phyloP scores from a whole-genome alignment of 139 green algal species.

The Tetratostichococcus sp. region DNA sequence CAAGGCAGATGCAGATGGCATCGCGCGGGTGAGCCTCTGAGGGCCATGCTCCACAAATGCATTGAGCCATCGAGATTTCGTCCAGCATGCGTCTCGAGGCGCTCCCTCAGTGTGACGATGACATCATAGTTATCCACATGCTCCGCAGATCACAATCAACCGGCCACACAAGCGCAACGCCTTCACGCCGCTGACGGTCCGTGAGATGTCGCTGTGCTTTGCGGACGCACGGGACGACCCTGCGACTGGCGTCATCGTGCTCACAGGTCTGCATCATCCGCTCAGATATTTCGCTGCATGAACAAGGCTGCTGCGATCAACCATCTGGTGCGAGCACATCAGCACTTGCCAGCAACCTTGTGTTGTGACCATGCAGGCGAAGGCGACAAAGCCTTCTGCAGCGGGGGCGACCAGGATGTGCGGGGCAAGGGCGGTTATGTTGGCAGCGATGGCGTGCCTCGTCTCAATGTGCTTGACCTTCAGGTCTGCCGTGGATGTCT shows the following conservation, averaged over 20 bases:
- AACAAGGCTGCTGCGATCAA: too few species aligned
- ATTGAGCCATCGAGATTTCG: too few species aligned
- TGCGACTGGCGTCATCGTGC: constrained; percentile 84
- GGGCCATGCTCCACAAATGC: too few species aligned
- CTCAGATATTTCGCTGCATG: too few species aligned
- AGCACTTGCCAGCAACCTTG: too few species aligned
- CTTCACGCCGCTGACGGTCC: constrained; percentile 88
- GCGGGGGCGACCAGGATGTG: constrained; percentile 90
- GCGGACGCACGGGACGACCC: constrained; percentile 85
- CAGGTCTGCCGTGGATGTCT: constrained; percentile 53
- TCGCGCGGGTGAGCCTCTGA: constrained; percentile 80
- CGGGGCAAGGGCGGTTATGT: constrained; percentile 92
- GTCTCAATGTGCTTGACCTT: constrained; percentile 96
- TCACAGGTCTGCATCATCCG: constrained; percentile 63
- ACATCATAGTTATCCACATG: not conserved
- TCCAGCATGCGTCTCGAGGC: too few species aligned
- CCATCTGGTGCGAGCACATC: too few species aligned
- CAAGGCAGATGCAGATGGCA: constrained; percentile 78
- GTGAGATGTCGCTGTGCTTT: constrained; percentile 88
- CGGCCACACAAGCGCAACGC: constrained; percentile 89
- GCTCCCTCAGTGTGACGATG: too few species aligned
- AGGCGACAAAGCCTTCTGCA: constrained; percentile 90
- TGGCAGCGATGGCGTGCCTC: constrained; percentile 70
- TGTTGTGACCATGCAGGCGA: constrained; percentile 42
- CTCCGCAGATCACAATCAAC: constrained; percentile 92